These are phyloP conservation scores for Rutstroemia sp. DNA, from an alignment of 2,329 filamentous ascomycete genomes.

Conservation along the genomic window DNA sequence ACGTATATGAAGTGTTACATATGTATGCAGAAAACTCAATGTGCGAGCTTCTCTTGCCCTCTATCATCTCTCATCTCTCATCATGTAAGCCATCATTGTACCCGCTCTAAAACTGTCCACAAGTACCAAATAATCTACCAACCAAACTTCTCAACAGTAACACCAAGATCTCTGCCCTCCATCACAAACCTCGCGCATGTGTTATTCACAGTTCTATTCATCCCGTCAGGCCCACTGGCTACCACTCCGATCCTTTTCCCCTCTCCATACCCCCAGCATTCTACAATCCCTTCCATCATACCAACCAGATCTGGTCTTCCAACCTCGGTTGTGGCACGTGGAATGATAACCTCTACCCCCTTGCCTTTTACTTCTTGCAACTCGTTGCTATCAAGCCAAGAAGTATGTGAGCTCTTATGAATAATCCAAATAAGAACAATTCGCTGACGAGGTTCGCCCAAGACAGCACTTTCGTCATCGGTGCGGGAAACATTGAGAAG, in stretches of 20 bases:
- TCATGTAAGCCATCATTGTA: neutral
- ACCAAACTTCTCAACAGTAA: slow-evolving; percentile 61
- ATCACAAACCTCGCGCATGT: slow-evolving; percentile 42
- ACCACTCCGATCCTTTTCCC: slow-evolving; percentile 42
- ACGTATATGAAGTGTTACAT: no score
- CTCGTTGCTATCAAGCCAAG: slow-evolving; percentile 45
- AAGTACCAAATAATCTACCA: slow-evolving; percentile 40
- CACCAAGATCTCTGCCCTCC: slow-evolving; percentile 41
- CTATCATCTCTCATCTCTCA: neutral
- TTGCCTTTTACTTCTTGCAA: slow-evolving; percentile 40
- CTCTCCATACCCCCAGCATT: slow-evolving; percentile 20
- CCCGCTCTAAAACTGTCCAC: neutral
- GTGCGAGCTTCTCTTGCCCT: no score
- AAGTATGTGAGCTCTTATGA: slow-evolving; percentile 42
- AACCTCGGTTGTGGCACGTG: slow-evolving; percentile 45
- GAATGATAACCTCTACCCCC: slow-evolving; percentile 46
- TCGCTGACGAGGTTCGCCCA: slow-evolving; percentile 22
- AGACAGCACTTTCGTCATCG: slow-evolving; percentile 14
- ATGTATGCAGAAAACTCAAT: no score
- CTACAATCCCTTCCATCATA: slow-evolving; percentile 35
- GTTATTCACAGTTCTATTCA: slow-evolving; percentile 56
- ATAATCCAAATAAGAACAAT: slow-evolving; percentile 54
- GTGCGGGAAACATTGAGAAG: slow-evolving; percentile 27
- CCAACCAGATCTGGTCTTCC: slow-evolving; percentile 45
- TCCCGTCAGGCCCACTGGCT: slow-evolving; percentile 53